Evolutionary conservation across 371 early-diverging fungal species (phyloP), one percentile per base, ranked within the genome.

Genomic region (Actinomortierella wolfii): DNA sequence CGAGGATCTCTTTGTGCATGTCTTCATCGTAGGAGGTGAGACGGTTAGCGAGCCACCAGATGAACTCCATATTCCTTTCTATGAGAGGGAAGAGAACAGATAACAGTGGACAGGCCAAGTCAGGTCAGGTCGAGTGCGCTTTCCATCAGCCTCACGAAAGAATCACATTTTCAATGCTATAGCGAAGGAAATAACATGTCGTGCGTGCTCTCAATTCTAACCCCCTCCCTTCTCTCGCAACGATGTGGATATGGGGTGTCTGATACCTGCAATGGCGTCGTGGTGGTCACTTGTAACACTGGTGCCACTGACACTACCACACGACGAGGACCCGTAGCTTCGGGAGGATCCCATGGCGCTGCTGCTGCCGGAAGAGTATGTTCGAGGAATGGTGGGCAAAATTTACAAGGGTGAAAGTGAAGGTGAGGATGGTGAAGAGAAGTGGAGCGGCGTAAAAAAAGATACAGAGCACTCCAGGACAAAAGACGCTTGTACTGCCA

Each of bases 1-100:
- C 74, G 11, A 73, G 74, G 60, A 73, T 73, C 39, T 73, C 74
- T 43, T 73, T 73, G 60, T 73, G 74, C 67, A 73, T 66, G 15
- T 58, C 67, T 44, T 73, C 67, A 25, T 73, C 74, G 47, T 73
- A 73, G 43, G 67, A 66, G 39, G 74, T 73, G 47, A 73, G 48
- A 23, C 65, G 54, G 26, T 61, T 73, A 45, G 74, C 74, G 51
- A 73, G 58, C 74, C 74, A 73, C 63, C 64, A 67, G 49, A 73
- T 73, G 45, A 73, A 73, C 43, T 66, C 67, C 67, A 59, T 73
- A 42, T 67, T 73, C 46, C 60, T 55, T 2, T 73, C 73, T 71
- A 52, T 29, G 1, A 20, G 18, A 52, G 40, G 2, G 13, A 39
- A 44, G 5, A 13, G 25, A 26, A 21, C 15, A 2, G 9, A 24